Percentiles rank a stretch among this genome's conserved stretches.
These are phyloP conservation scores for Fragaria nilgerrensis DNA, from an alignment of 306 rosid genomes.

Conservation along the genomic window DNA sequence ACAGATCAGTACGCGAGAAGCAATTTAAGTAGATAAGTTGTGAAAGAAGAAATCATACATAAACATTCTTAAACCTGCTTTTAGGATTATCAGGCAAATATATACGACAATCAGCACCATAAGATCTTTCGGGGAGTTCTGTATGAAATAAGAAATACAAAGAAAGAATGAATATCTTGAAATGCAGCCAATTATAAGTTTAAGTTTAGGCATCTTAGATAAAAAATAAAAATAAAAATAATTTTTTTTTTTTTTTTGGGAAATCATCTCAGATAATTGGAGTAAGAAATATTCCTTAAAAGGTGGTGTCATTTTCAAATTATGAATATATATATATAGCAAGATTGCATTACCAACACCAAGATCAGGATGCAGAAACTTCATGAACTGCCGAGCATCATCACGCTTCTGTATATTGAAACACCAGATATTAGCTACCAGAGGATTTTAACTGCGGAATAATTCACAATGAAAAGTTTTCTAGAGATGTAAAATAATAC, in stretches of 20 bases:
- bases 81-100: constrained; percentile 86
- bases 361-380: constrained; percentile 97
- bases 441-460: neutral
- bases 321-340: constrained; percentile 9
- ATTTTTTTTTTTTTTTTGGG: no score
- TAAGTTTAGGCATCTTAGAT: neutral
- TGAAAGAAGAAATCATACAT: constrained; percentile 85
- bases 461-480: neutral
- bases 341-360: constrained; percentile 73
- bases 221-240: no score
- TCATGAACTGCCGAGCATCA: constrained; percentile 97
- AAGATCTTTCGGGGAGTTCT: constrained; percentile 98
- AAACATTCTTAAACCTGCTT: constrained; percentile 98
- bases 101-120: constrained; percentile 95
- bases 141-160: constrained; percentile 30
- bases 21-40: constrained; percentile 27
- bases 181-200: neutral
- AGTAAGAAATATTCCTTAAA: constrained; percentile 8
- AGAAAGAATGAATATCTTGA: constrained; percentile 20
- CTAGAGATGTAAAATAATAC: neutral
- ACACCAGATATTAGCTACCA: constrained; percentile 25
- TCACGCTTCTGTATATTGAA: constrained; percentile 70
- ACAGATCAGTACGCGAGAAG: neutral
- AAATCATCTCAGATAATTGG: neutral
- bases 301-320: constrained; percentile 10